Evolutionary conservation across 306 rosid species (phyloP), one percentile per base, ranked within the genome.

Genomic region (Cicer chorassanicum): DNA sequence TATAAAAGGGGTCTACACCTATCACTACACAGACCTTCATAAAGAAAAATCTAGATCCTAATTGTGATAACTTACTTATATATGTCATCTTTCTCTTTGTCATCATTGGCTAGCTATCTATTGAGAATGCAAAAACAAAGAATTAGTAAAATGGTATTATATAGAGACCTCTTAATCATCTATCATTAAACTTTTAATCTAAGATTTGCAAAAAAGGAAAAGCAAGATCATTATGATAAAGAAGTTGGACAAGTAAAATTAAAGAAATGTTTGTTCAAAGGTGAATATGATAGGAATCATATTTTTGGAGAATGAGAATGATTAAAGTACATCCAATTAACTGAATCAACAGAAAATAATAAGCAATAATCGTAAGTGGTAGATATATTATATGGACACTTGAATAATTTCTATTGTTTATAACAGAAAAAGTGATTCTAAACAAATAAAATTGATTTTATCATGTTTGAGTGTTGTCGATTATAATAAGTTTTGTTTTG

Each of bases 31-130:
- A 67, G 82, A 57, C 46, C 78, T 70, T 79, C 60, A 80, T 51
- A 85, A 81, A 81, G 91, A 86, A 87, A 86, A 81, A 70, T 73
- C 55, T 46, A 73, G 83, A 84, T 78, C 72, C 54, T 84, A 83
- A 76, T 84, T 72, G 84, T 67, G 92, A 90, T 92, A 88, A 82
- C 82, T 76, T 88, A 86, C 72, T 82, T 82, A 84, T 82, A 71
- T 71, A 16, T 62, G 81, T 67, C 73, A 48, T 83, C 82, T 81
- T 81, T 68, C 13, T 62, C 74, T 69, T 63, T 75, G 74, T 53
- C 82, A 67, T 74, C 77, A 81, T 82, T 85, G 86, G 83, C 63
- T 29, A 29, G 36, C 36, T 29, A 29, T 74, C 81, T 43, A 38
- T 65, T 79, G 73, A 54, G 61, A 65, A 69, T 84, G 83, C 64